phyloP scores from a whole-genome alignment of 2,329 filamentous ascomycete species.

The Neofusicoccum parvum region DNA sequence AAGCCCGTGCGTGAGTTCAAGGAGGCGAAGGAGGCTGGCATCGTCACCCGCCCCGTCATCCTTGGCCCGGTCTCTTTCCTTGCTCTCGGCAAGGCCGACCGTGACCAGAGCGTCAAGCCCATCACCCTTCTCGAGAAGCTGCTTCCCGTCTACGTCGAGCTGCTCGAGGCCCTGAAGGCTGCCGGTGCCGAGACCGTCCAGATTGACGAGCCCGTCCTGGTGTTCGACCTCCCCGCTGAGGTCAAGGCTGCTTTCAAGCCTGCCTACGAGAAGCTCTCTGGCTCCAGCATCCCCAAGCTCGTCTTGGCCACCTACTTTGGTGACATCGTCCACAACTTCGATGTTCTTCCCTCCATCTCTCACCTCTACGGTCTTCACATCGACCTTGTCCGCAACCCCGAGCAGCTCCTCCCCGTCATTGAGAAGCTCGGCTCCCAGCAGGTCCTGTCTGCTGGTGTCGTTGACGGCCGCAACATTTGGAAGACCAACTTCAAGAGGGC shows the following conservation, averaged over 20 bases:
- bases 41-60: slow-evolving; percentile 88
- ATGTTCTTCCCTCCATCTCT: slow-evolving; percentile 73
- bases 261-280: slow-evolving; percentile 86
- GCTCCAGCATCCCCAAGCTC: slow-evolving; percentile 80
- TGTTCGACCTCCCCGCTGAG: slow-evolving; percentile 88
- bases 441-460: slow-evolving; percentile 90
- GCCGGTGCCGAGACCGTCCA: slow-evolving; percentile 96
- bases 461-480: slow-evolving; percentile 99
- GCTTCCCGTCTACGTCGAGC: slow-evolving; percentile 89
- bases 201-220: slow-evolving; percentile 96
- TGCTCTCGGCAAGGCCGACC: slow-evolving; percentile 95
- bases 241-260: slow-evolving; percentile 98
- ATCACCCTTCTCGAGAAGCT: slow-evolving; percentile 94
- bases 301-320: slow-evolving; percentile 98
- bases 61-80: slow-evolving; percentile 98
- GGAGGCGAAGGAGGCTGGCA: slow-evolving; percentile 97
- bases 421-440: slow-evolving; percentile 84
- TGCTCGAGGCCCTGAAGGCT: slow-evolving; percentile 89
- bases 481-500: slow-evolving; percentile 99
- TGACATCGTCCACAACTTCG: slow-evolving; percentile 98
- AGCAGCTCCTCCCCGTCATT: slow-evolving; percentile 88
- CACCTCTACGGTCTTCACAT: slow-evolving; percentile 85
- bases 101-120: slow-evolving; percentile 87
- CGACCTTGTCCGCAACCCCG: slow-evolving; percentile 96
- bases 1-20: slow-evolving; percentile 95